Evolutionary conservation across 1,284 basidiomycete species (phyloP).

Genomic region (Boletellus deceptivus): DNA sequence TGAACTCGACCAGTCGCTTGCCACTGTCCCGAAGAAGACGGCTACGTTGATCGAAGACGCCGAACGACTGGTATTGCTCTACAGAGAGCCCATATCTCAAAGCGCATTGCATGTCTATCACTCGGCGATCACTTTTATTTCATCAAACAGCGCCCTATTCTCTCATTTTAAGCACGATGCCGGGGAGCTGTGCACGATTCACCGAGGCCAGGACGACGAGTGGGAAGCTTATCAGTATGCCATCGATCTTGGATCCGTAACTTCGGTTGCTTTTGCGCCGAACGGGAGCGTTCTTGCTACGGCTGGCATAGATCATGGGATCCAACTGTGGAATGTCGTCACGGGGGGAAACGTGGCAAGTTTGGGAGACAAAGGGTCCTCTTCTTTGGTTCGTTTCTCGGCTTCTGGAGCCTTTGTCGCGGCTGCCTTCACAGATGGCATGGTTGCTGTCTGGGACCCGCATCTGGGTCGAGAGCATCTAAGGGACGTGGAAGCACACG

Average conservation of each 20-base stretch:
- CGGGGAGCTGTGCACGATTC: constrained; percentile 1
- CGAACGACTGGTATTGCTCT: constrained; percentile 13
- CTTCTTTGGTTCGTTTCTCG: constrained; percentile 15
- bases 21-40: background rate
- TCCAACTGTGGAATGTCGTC: constrained; percentile 18
- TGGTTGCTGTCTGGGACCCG: constrained; percentile 20
- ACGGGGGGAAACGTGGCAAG: constrained; percentile 17
- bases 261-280: constrained; percentile 16
- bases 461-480: constrained; percentile 12
- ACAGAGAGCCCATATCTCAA: constrained; percentile 11
- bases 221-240: constrained; percentile 1
- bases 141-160: background rate
- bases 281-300: constrained; percentile 9
- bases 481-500: constrained; percentile 5
- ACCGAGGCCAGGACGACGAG: background rate
- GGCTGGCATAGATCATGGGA: constrained; percentile 9
- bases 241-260: constrained; percentile 2
- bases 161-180: constrained; percentile 8
- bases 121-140: constrained; percentile 11
- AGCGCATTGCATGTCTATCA: constrained; percentile 17
- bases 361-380: constrained; percentile 9
- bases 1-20: background rate
- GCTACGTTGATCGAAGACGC: constrained; percentile 12
- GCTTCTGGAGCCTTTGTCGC: constrained; percentile 13
- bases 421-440: constrained; percentile 8